Percentiles rank a stretch among this genome's conserved stretches.
phyloP scores from a whole-genome alignment of 352 stramenopile species.

The Sclerospora graminicola region DNA sequence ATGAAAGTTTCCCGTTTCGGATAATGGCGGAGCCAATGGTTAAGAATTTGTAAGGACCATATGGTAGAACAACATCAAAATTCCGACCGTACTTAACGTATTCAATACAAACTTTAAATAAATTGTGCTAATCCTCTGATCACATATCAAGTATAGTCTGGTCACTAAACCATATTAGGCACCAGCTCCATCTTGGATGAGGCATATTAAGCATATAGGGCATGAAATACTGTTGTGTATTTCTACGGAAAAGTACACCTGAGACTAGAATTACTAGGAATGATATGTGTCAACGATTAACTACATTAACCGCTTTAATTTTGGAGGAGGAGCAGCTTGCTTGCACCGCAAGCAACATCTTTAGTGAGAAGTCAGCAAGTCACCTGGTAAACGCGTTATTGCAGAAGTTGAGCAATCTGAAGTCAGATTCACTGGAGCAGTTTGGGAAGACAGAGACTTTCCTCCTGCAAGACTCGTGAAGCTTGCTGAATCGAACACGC shows the following conservation, averaged over 20 bases:
- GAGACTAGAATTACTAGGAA: background rate
- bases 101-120: too few relatives aligned
- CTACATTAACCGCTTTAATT: background rate
- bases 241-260: background rate
- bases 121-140: too few relatives aligned
- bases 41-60: too few relatives aligned
- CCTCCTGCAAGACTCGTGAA: background rate
- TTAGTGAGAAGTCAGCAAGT: background rate
- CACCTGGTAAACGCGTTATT: background rate
- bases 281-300: background rate
- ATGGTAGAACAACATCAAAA: too few relatives aligned
- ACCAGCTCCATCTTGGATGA: conserved; percentile 6
- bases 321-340: background rate
- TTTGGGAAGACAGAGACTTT: background rate
- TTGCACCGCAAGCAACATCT: background rate
- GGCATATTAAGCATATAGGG: background rate
- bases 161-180: background rate
- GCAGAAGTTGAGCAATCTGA: background rate
- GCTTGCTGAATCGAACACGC: background rate
- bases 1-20: too few relatives aligned
- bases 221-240: background rate
- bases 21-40: too few relatives aligned
- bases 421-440: background rate
- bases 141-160: too few relatives aligned
- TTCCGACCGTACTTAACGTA: too few relatives aligned